A percentile compares a stretch with the other conserved stretches of the same genome.
Evolutionary conservation across 2,329 filamentous ascomycete species (phyloP).

Genomic region (Dothiorella sarmentorum): DNA sequence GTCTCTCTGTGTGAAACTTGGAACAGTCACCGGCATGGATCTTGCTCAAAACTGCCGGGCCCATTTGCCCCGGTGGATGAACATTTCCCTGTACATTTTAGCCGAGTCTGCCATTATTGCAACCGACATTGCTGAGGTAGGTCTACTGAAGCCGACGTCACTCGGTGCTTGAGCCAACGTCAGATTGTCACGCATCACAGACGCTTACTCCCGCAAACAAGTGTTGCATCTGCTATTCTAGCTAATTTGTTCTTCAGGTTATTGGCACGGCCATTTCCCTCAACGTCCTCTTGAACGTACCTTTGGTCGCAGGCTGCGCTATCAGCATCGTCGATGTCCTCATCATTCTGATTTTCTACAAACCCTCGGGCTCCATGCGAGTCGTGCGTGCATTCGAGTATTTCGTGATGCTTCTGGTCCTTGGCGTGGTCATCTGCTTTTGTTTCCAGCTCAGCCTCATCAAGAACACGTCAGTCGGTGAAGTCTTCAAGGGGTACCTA

Average conservation of each 20-base stretch:
- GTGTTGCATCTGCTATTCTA: background rate
- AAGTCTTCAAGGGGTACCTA: constrained; percentile 55
- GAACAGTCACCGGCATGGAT: constrained; percentile 49
- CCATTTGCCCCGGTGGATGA: constrained; percentile 53
- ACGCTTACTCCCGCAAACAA: background rate
- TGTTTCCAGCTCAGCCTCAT: constrained; percentile 56
- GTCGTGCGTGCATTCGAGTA: constrained; percentile 52
- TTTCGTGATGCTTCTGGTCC: constrained; percentile 52
- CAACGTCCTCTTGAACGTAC: constrained; percentile 53
- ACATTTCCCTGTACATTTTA: constrained; percentile 52
- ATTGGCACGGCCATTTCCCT: constrained; percentile 56
- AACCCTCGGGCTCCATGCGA: constrained; percentile 50
- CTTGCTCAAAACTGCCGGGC: constrained; percentile 49
- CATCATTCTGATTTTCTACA: constrained; percentile 55
- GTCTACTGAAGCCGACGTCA: background rate
- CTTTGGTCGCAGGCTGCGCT: constrained; percentile 55
- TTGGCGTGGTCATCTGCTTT: constrained; percentile 56
- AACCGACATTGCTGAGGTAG: constrained; percentile 56
- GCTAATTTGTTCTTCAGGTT: constrained; percentile 35
- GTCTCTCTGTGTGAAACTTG: constrained; percentile 60
- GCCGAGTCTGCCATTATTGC: constrained; percentile 57
- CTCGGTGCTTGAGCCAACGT: background rate
- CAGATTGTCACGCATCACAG: background rate
- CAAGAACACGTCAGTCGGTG: constrained; percentile 46
- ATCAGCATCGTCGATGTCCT: constrained; percentile 56